These are phyloP conservation scores for Nitzschia sp. DNA, from an alignment of 108 stramenopile species.

Conservation along the genomic window DNA sequence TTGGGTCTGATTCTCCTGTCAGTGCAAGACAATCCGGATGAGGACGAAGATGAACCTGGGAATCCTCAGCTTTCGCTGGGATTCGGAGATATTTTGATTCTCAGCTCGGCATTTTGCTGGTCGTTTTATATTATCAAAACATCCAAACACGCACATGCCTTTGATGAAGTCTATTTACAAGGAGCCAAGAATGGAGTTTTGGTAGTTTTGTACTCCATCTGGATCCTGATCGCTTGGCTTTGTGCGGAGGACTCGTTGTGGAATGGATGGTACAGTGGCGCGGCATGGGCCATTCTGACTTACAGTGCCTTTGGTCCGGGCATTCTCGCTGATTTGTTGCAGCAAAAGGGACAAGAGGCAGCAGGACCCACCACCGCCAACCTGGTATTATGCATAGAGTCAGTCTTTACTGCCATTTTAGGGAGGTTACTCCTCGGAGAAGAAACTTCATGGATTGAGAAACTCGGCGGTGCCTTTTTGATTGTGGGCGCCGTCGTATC, in stretches of 20 bases:
- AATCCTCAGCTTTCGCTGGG: not conserved
- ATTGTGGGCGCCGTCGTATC: slow-evolving; percentile 12
- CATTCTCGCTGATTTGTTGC: slow-evolving; percentile 56
- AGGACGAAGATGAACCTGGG: no score
- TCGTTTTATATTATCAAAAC: slow-evolving; percentile 59
- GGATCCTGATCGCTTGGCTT: slow-evolving; percentile 37
- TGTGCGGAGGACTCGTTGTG: slow-evolving; percentile 14
- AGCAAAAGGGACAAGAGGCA: slow-evolving; percentile 61
- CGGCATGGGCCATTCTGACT: slow-evolving; percentile 41
- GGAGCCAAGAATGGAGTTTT: slow-evolving; percentile 49
- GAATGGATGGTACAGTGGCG: slow-evolving; percentile 42
- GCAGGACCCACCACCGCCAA: slow-evolving; percentile 55
- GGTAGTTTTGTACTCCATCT: slow-evolving; percentile 54
- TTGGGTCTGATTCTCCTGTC: slow-evolving; percentile 33
- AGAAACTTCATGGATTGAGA: slow-evolving; percentile 42
- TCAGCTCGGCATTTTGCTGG: slow-evolving; percentile 63
- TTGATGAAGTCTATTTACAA: slow-evolving; percentile 50
- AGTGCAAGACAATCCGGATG: slow-evolving; percentile 25
- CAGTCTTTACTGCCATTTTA: slow-evolving; percentile 55
- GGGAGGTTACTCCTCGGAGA: slow-evolving; percentile 52
- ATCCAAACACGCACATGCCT: slow-evolving; percentile 40
- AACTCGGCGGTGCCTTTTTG: slow-evolving; percentile 41
- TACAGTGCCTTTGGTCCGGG: slow-evolving; percentile 66
- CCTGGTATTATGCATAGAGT: slow-evolving; percentile 56
- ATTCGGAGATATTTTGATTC: slow-evolving; percentile 53